phyloP scores from a whole-genome alignment of 2,329 filamentous ascomycete species.

The Epichloe bromicola region DNA sequence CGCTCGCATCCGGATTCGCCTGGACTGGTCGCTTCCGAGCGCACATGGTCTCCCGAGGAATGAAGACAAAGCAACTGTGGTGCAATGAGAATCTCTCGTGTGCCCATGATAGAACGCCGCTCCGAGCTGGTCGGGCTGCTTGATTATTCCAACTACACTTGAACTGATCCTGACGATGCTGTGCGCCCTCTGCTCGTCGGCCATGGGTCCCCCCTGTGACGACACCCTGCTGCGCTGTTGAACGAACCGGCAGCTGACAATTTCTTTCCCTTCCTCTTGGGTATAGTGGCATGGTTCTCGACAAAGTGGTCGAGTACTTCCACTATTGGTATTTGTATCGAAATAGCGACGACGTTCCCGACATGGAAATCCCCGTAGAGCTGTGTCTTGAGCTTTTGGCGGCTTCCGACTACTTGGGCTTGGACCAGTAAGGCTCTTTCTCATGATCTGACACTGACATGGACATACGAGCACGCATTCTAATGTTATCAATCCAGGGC shows the following conservation, averaged over 20 bases:
- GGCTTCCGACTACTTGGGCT: constrained; percentile 62
- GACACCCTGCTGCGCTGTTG: neutral
- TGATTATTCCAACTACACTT: constrained; percentile 48
- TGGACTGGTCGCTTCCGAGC: neutral
- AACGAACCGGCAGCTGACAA: constrained; percentile 5
- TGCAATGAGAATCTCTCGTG: constrained; percentile 16
- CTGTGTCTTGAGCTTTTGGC: constrained; percentile 65
- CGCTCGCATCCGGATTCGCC: neutral
- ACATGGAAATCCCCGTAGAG: constrained; percentile 71
- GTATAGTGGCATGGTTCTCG: constrained; percentile 55
- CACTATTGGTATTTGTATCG: constrained; percentile 69
- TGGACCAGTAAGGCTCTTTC: constrained; percentile 37
- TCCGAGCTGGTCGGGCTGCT: constrained; percentile 25
- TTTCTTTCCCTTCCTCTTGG: constrained; percentile 3
- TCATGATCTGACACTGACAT: neutral
- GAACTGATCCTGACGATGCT: constrained; percentile 36
- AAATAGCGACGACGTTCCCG: constrained; percentile 58
- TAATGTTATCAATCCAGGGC: constrained; percentile 20
- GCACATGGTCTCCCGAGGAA: constrained; percentile 9
- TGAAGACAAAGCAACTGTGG: constrained; percentile 27
- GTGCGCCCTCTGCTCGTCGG: constrained; percentile 3
- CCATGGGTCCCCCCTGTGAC: neutral
- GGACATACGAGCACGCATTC: constrained; percentile 17
- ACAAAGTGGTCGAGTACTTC: constrained; percentile 73
- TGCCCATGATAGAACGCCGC: constrained; percentile 31